Percentiles rank a stretch among this genome's conserved stretches.
These are phyloP conservation scores for Crassisporium funariophilum DNA, from an alignment of 768 basidiomycete genomes.

Conservation along the genomic window DNA sequence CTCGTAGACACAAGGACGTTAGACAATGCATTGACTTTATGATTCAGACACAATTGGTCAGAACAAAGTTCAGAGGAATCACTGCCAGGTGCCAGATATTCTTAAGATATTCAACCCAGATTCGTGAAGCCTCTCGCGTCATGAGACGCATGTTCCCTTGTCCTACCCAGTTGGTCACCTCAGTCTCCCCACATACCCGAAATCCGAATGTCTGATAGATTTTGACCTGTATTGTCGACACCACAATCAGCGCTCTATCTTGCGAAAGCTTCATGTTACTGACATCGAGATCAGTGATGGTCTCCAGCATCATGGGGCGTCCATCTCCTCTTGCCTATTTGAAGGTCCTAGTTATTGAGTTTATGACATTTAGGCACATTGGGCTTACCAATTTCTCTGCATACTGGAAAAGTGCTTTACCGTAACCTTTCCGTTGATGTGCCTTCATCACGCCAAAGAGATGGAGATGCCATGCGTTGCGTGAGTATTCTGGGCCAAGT, in stretches of 20 bases:
- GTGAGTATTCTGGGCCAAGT: slow-evolving; percentile 21
- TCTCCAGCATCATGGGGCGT: slow-evolving; percentile 26
- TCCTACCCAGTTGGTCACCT: slow-evolving; percentile 16
- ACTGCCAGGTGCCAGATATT: too few species aligned
- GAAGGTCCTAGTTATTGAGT: neutral
- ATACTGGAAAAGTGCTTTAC: slow-evolving; percentile 24
- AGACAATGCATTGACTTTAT: too few species aligned
- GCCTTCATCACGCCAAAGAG: slow-evolving; percentile 30
- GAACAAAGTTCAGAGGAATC: too few species aligned
- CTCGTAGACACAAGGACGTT: too few species aligned
- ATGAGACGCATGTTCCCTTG: slow-evolving; percentile 20
- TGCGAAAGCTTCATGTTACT: too few species aligned
- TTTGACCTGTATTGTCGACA: slow-evolving; percentile 14
- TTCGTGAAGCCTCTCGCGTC: slow-evolving; percentile 19
- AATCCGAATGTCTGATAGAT: slow-evolving; percentile 21
- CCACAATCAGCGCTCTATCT: too few species aligned
- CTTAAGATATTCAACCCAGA: too few species aligned
- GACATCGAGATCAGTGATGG: slow-evolving; percentile 29
- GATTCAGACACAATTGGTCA: too few species aligned
- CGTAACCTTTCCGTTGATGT: slow-evolving; percentile 33
- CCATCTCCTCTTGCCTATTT: slow-evolving; percentile 23
- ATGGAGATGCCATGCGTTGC: slow-evolving; percentile 29
- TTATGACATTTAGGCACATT: neutral
- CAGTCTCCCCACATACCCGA: slow-evolving; percentile 20
- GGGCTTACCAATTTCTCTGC: slow-evolving; percentile 25